Base-by-base conservation (phyloP, 352 stramenopile genomes). In the Globisporangium paroecandrum region DNA sequence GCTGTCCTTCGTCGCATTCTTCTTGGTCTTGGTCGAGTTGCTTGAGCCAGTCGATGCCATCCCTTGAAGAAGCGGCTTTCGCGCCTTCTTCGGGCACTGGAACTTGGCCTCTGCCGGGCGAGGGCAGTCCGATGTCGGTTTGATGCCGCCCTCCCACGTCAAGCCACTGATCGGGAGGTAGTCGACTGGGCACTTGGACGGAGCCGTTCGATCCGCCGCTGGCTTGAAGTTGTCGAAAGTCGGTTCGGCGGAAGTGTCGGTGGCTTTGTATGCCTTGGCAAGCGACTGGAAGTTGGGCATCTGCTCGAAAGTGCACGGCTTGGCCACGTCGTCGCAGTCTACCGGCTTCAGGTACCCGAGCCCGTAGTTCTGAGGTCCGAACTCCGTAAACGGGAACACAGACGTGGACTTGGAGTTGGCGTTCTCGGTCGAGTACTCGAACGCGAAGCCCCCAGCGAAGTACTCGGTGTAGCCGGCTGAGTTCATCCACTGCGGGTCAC, bases 391-490 rank as follows among this genome's bases (percentile, higher is more conserved):
- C 53, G 86, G 86, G 69, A 84, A 95, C 49, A 77, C 25, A 2
- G 72, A 81, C 18, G 70, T 79, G 43, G 73, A 65, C 71, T 79
- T 81, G 43, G 78, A 87, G 74, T 93, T 93, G 68, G 81, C 78
- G 56, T 85, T 84, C 69, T 95, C 87, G 20, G 84, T 93, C 47
- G 82, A 85, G 74, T 91, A 95, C 74, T 93, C 85, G 68, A 93
- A 95, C 9, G 65, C 85, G 34, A 93, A 79, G 22, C 85, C 87
- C 18, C 87, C 87, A 24, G 74, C 73, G 49, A 93, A 90, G 51
- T 82, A 75, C 54, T 92, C 74, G 22, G 65, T 79, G 73, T 88
- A 89, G 22, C 71, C 55, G 18, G 51, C 55, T 49, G 64, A 38
- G 67, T 89, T 82, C 73, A 95, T 81, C 64, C 77, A 93, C 55